A percentile compares a stretch with the other conserved stretches of the same genome.
These are phyloP conservation scores for Raffaelea deltoideospora DNA, from an alignment of 2,329 filamentous ascomycete species.

Conservation along the genomic window DNA sequence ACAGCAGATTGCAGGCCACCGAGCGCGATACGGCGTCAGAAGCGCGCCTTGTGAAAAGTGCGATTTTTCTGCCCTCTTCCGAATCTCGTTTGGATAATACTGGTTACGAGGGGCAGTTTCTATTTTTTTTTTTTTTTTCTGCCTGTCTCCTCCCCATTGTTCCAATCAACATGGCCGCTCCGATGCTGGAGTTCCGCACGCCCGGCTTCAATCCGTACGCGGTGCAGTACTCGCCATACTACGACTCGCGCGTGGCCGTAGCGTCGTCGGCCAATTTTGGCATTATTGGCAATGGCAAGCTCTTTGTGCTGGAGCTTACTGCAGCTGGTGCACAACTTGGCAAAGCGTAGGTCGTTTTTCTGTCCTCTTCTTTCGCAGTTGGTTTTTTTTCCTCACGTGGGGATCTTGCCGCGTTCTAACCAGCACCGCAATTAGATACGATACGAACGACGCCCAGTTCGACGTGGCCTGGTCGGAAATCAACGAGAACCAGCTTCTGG, in stretches of 20 bases:
- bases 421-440: slow-evolving; percentile 65
- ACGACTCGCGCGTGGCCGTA: slow-evolving; percentile 85
- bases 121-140: too few relatives aligned
- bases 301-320: slow-evolving; percentile 74
- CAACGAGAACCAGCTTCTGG: slow-evolving; percentile 86
- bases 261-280: slow-evolving; percentile 90
- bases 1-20: not conserved
- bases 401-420: not conserved
- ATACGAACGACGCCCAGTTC: slow-evolving; percentile 94
- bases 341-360: slow-evolving; percentile 45
- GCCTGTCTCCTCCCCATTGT: too few relatives aligned
- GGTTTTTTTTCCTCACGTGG: not conserved
- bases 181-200: slow-evolving; percentile 88
- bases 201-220: slow-evolving; percentile 91
- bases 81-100: too few relatives aligned
- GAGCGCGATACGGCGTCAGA: too few relatives aligned
- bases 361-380: not conserved
- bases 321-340: slow-evolving; percentile 70
- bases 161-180: slow-evolving; percentile 8
- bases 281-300: slow-evolving; percentile 84
- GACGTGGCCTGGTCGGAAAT: slow-evolving; percentile 91
- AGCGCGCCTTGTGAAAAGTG: too few relatives aligned
- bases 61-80: too few relatives aligned
- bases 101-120: too few relatives aligned
- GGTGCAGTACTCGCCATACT: slow-evolving; percentile 97